These are phyloP conservation scores for Neonectria neomacrospora DNA, from an alignment of 2,329 filamentous ascomycete species.

Conservation along the genomic window DNA sequence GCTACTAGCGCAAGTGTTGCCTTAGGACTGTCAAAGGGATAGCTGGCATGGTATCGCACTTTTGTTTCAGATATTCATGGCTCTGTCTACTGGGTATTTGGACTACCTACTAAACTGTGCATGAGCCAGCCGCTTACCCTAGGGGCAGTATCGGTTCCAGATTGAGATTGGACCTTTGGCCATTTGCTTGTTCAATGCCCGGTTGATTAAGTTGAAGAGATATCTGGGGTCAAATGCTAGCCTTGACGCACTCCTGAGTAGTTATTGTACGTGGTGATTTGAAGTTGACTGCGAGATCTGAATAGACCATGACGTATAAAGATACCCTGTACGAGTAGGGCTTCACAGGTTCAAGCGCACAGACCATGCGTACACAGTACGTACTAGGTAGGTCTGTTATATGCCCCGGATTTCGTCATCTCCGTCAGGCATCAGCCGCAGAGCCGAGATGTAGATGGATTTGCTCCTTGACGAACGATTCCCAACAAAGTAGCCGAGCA, in stretches of 20 bases:
- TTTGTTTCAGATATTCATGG: neutral
- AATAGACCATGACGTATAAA: neutral
- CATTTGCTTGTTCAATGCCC: neutral
- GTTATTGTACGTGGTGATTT: neutral
- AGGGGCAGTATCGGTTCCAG: neutral
- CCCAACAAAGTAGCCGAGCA: constrained; percentile 21
- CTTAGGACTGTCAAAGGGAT: no score
- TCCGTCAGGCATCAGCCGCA: neutral
- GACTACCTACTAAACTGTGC: no score
- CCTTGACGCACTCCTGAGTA: neutral
- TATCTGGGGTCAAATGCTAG: neutral
- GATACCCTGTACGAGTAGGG: neutral
- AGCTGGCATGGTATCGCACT: neutral
- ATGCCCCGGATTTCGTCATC: neutral
- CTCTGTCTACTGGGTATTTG: no score
- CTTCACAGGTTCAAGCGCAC: neutral
- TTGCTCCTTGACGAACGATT: constrained; percentile 5
- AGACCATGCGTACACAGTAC: neutral
- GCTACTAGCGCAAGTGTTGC: no score
- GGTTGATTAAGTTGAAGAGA: neutral
- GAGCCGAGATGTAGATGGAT: neutral
- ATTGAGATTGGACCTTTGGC: neutral
- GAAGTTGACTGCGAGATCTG: neutral
- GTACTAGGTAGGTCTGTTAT: neutral
- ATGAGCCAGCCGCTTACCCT: neutral